phyloP scores from a whole-genome alignment of 805 yeast species.

The Ogataea parapolymorpha region DNA sequence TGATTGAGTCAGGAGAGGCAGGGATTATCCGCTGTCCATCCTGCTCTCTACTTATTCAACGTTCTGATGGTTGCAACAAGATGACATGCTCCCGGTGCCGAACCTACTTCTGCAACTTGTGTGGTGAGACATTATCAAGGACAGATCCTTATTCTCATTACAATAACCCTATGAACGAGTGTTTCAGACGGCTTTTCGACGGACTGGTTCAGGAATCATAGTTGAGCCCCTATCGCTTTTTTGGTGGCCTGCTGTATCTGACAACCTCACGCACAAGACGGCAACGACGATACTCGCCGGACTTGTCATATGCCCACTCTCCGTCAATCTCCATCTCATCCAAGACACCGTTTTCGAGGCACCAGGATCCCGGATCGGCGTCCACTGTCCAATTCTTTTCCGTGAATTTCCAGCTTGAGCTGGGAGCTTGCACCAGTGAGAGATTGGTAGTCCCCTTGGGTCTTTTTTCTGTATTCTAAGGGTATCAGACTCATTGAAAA shows the following conservation, averaged over 20 bases:
- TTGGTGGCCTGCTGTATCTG: constrained; percentile 37
- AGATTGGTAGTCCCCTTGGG: constrained; percentile 65
- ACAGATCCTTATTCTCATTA: constrained; percentile 53
- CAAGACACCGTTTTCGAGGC: constrained; percentile 40
- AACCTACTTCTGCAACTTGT: constrained; percentile 50
- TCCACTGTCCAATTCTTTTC: constrained; percentile 66
- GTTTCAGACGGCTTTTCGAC: constrained; percentile 50
- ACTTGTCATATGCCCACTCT: constrained; percentile 50
- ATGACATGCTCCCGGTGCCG: constrained; percentile 53
- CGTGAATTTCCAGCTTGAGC: constrained; percentile 65
- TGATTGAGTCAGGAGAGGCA: constrained; percentile 40
- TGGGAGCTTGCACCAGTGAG: constrained; percentile 60
- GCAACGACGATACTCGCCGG: constrained; percentile 54
- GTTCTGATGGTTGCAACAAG: constrained; percentile 62
- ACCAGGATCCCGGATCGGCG: constrained; percentile 49
- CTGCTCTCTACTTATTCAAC: constrained; percentile 47
- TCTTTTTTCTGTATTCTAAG: constrained; percentile 43
- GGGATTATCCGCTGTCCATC: constrained; percentile 50
- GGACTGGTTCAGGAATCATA: constrained; percentile 40
- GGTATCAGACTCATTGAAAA: constrained; percentile 52
- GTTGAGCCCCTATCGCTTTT: not conserved
- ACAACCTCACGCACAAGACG: constrained; percentile 51
- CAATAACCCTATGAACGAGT: constrained; percentile 37
- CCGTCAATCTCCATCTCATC: constrained; percentile 33
- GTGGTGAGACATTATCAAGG: constrained; percentile 41